Evolutionary conservation across 352 stramenopile species (phyloP).

Genomic region (Phytophthora fragariaefolia): DNA sequence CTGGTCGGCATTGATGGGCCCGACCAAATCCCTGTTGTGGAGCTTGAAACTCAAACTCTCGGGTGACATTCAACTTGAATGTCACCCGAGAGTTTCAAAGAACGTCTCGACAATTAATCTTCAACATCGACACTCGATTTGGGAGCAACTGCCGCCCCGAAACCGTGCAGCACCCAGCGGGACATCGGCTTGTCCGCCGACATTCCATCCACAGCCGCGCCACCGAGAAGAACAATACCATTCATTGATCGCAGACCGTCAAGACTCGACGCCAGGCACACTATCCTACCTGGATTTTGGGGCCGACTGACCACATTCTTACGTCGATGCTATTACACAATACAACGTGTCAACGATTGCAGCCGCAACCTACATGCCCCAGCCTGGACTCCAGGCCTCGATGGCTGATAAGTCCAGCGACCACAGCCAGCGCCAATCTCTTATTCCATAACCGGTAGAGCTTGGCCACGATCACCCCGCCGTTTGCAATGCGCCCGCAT

Average conservation of each 20-base stretch:
- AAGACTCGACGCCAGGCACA: background rate
- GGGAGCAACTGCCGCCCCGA: background rate
- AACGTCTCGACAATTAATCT: constrained; percentile 35
- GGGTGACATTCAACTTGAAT: background rate
- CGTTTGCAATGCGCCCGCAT: constrained; percentile 10
- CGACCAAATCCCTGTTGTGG: background rate
- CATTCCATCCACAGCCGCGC: constrained; percentile 1
- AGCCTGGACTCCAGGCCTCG: background rate
- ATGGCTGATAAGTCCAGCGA: constrained; percentile 32
- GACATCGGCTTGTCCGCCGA: background rate
- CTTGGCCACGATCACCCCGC: constrained; percentile 1
- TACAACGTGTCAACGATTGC: constrained; percentile 17
- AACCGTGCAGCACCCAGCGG: background rate
- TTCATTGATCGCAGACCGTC: too few relatives aligned
- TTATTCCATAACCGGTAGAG: constrained; percentile 11
- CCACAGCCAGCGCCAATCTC: constrained; percentile 13
- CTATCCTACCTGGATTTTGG: background rate
- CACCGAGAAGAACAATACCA: too few relatives aligned
- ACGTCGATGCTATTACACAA: too few relatives aligned
- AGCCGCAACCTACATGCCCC: background rate
- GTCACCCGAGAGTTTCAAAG: background rate
- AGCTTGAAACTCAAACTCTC: too few relatives aligned
- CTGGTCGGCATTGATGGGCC: background rate
- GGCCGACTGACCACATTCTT: constrained; percentile 32
- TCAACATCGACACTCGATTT: constrained; percentile 15